Conservation (phyloP, 2,329 filamentous ascomycete species). For the Volutella citrinella region DNA sequence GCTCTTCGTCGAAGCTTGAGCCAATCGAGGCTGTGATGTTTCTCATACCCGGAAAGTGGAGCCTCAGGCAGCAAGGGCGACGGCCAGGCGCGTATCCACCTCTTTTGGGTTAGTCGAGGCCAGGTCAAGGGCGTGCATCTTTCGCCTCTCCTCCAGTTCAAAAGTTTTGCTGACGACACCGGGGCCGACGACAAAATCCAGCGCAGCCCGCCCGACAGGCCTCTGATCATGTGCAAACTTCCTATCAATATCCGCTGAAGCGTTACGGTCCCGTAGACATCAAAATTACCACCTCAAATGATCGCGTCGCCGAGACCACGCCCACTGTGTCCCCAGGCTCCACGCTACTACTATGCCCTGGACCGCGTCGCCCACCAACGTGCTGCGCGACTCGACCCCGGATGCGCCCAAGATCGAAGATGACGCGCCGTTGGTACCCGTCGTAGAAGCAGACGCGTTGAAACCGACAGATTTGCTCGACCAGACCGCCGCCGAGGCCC, state of each 20-base stretch:
- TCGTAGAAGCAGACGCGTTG: slow-evolving; percentile 17
- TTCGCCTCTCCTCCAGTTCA: slow-evolving; percentile 30
- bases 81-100: slow-evolving; percentile 20
- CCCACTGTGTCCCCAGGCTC: slow-evolving; percentile 42
- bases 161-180: slow-evolving; percentile 51
- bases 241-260: slow-evolving; percentile 42
- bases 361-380: slow-evolving; percentile 55
- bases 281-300: slow-evolving; percentile 57
- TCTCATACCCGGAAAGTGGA: slow-evolving; percentile 17
- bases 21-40: slow-evolving; percentile 32
- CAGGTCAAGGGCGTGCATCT: slow-evolving; percentile 21
- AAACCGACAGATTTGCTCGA: too few species aligned
- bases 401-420: slow-evolving; percentile 23
- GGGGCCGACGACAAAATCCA: slow-evolving; percentile 41
- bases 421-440: slow-evolving; percentile 17
- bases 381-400: slow-evolving; percentile 29
- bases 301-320: slow-evolving; percentile 53
- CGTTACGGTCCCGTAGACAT: slow-evolving; percentile 50
- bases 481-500: too few species aligned
- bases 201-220: slow-evolving; percentile 44
- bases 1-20: slow-evolving; percentile 27
- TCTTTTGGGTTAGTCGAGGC: slow-evolving; percentile 25
- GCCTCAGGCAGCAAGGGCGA: slow-evolving; percentile 33
- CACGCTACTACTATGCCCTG: slow-evolving; percentile 54
- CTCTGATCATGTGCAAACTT: slow-evolving; percentile 55